Percentiles rank a stretch among this genome's conserved stretches.
Evolutionary conservation across 495 filamentous ascomycete species (phyloP).

Genomic region (Hypoxylon trugodes): DNA sequence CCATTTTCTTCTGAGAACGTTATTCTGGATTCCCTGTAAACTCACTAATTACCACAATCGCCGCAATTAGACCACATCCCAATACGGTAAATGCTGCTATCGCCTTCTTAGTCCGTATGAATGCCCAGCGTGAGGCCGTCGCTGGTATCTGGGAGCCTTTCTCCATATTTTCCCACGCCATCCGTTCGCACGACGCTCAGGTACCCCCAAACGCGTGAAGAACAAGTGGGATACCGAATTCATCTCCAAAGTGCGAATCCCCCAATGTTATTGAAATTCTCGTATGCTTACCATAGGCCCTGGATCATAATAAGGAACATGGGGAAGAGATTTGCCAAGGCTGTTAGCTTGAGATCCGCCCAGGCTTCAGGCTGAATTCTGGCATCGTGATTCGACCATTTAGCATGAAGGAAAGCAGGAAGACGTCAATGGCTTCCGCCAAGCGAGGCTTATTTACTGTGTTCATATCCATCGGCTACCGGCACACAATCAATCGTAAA

Average conservation of each 20-base stretch:
- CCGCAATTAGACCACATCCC: constrained; percentile 8
- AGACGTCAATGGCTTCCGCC: not conserved
- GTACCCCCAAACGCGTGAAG: not conserved
- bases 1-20: not conserved
- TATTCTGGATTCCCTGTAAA: not conserved
- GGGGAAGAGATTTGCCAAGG: constrained; percentile 31
- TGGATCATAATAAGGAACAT: constrained; percentile 14
- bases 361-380: constrained; percentile 7
- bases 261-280: constrained; percentile 9
- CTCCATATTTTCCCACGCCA: constrained; percentile 20
- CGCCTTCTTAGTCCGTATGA: constrained; percentile 21
- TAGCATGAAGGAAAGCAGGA: no score
- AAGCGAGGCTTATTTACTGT: constrained; percentile 9
- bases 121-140: constrained; percentile 3
- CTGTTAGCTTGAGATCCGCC: constrained; percentile 3
- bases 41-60: constrained; percentile 27
- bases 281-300: not conserved
- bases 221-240: not conserved
- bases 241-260: constrained; percentile 3
- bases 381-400: constrained; percentile 10
- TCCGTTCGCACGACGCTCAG: constrained; percentile 1
- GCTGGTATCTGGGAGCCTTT: constrained; percentile 7
- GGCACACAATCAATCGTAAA: constrained; percentile 15
- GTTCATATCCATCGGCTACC: constrained; percentile 13
- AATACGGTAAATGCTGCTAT: constrained; percentile 13